Evolutionary conservation across 2,329 filamentous ascomycete genomes (phyloP).

Genomic region (Aspergillus pseudotamarii): DNA sequence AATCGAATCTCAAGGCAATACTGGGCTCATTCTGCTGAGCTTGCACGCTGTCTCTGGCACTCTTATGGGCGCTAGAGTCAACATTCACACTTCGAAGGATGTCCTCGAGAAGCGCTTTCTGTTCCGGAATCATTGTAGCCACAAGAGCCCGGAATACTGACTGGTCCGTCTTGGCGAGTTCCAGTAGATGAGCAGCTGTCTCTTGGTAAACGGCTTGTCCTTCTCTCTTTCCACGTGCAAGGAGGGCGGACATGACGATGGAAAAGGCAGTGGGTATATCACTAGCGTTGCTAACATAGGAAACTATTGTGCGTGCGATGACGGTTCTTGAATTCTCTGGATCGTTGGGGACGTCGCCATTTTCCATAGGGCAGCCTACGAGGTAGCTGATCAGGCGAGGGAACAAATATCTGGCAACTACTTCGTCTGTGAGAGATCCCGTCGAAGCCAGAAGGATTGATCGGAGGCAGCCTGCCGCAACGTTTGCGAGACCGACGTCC

Average conservation of each 20-base stretch:
- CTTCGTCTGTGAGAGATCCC: slow-evolving; percentile 68
- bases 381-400: slow-evolving; percentile 77
- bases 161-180: slow-evolving; percentile 77
- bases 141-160: slow-evolving; percentile 74
- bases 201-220: slow-evolving; percentile 65
- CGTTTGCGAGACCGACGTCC: slow-evolving; percentile 66
- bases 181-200: slow-evolving; percentile 74
- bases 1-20: slow-evolving; percentile 95
- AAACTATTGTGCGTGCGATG: slow-evolving; percentile 73
- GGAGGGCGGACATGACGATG: slow-evolving; percentile 74
- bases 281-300: slow-evolving; percentile 61
- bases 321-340: slow-evolving; percentile 73
- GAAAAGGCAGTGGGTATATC: slow-evolving; percentile 62
- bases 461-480: slow-evolving; percentile 85
- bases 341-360: slow-evolving; percentile 65
- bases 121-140: slow-evolving; percentile 67
- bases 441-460: slow-evolving; percentile 72
- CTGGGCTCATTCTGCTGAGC: slow-evolving; percentile 64
- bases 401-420: slow-evolving; percentile 73
- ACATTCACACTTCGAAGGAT: slow-evolving; percentile 69
- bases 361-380: slow-evolving; percentile 52
- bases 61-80: slow-evolving; percentile 37
- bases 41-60: slow-evolving; percentile 44
- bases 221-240: slow-evolving; percentile 71
- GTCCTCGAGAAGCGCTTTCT: slow-evolving; percentile 77